Base-by-base conservation (phyloP, 495 filamentous ascomycete species). In the Podospora conica region DNA sequence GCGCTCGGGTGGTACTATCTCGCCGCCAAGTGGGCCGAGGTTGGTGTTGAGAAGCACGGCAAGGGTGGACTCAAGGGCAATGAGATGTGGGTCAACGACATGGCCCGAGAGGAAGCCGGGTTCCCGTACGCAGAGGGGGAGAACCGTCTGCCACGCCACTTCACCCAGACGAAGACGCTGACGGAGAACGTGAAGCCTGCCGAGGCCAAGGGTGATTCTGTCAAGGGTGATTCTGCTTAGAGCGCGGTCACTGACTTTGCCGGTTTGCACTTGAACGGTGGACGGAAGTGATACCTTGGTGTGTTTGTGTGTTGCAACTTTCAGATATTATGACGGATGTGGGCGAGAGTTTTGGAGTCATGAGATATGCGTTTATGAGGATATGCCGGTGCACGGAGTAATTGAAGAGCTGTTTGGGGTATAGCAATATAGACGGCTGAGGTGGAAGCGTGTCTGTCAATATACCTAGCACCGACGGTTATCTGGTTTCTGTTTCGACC, bases 1-100 rank as follows among this genome's bases (percentile, higher is more conserved):
- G 86, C 87, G 18, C 75, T 94, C 25, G 83, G 78, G 65, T 96
- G 91, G 91, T 82, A 91, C 66, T 95, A 91, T 70, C 77, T 96
- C 5, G 87, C 87, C 0, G 83, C 87, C 66, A 88, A 84, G 73
- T 79, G 90, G 70, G 65, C 78, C 67, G 79, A 82, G 66, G 74
- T 78, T 9, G 78, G 74, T 28, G 71, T 79, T 12, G 69, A 77
- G 66, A 72, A 75, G 62, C 62, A 74, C 27, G 77, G 73, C 20
- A 77, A 71, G 68, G 76, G 72, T 21, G 77, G 76, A 3, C 70
- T 83, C 55, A 69, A 72, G 55, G 80, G 80, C 21, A 79, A 80
- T 0, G 80, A 85, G 65, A 68, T 72, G 58, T 96, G 91, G 91
- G 86, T 96, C 33, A 89, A 90, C 66, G 90, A 94, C 71, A 80